Percentiles rank a stretch among this genome's conserved stretches.
phyloP scores from a whole-genome alignment of 2,329 filamentous ascomycete species.

The Colletotrichum ledebouriae region DNA sequence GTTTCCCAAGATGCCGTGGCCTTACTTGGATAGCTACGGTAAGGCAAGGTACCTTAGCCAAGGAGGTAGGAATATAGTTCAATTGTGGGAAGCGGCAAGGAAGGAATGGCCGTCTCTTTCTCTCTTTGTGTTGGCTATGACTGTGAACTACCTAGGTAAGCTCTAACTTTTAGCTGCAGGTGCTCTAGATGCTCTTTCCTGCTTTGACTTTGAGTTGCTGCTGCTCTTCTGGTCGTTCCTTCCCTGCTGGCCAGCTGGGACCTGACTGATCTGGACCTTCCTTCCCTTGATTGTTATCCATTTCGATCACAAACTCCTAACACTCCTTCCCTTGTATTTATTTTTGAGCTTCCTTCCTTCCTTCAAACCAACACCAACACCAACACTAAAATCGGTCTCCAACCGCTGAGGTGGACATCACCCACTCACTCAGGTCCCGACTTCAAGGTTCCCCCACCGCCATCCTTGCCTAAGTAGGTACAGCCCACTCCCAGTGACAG shows the following conservation, averaged over 20 bases:
- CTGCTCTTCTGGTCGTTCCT: not conserved
- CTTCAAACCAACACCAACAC: conserved; percentile 10
- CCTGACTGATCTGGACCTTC: not conserved
- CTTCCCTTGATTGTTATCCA: not conserved
- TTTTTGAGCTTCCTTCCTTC: conserved; percentile 8
- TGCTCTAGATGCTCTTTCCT: not conserved
- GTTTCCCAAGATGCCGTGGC: too few relatives aligned
- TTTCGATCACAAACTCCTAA: not conserved
- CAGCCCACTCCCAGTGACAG: not conserved
- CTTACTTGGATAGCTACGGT: too few relatives aligned
- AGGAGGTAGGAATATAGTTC: too few relatives aligned
- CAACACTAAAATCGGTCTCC: not conserved
- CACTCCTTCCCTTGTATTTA: not conserved
- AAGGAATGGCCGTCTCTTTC: too few relatives aligned
- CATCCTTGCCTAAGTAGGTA: not conserved
- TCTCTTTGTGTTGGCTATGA: too few relatives aligned
- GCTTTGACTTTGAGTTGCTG: not conserved
- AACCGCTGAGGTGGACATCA: not conserved
- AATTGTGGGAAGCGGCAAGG: too few relatives aligned
- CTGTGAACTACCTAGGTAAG: too few relatives aligned
- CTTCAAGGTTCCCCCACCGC: not conserved
- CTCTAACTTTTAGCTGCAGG: too few relatives aligned
- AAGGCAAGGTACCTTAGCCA: too few relatives aligned
- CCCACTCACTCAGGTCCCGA: not conserved
- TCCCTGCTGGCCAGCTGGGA: not conserved